A percentile compares a stretch with the other conserved stretches of the same genome.
phyloP scores from a whole-genome alignment of 2,329 filamentous ascomycete species.

The Aureobasidium sp. region DNA sequence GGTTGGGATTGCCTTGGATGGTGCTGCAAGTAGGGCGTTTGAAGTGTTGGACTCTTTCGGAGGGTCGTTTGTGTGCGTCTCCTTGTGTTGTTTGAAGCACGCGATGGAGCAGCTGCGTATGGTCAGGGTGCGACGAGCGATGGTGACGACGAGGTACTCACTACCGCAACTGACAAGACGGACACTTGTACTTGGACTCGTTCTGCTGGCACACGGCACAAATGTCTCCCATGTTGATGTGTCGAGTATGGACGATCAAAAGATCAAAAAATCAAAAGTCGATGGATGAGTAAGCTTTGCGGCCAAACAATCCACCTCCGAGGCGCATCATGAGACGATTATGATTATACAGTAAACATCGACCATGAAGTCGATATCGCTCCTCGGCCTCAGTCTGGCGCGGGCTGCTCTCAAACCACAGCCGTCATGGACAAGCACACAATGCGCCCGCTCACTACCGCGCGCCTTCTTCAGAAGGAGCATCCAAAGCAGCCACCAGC shows the following conservation, averaged over 20 bases:
- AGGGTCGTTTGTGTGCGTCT: conserved; percentile 23
- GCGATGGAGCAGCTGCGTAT: conserved; percentile 31
- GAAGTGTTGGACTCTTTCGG: neutral
- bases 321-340: conserved; percentile 14
- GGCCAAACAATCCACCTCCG: conserved; percentile 20
- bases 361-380: conserved; percentile 20
- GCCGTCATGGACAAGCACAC: conserved; percentile 33
- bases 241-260: neutral
- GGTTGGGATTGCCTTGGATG: neutral
- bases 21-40: neutral
- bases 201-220: conserved; percentile 40
- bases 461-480: conserved; percentile 23
- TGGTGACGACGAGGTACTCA: conserved; percentile 22
- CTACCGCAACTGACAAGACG: conserved; percentile 42
- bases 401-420: conserved; percentile 16
- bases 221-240: conserved; percentile 28
- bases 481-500: conserved; percentile 29
- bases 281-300: conserved; percentile 19
- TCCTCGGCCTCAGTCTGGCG: neutral
- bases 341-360: neutral
- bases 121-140: neutral
- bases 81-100: conserved; percentile 35
- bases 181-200: conserved; percentile 46
- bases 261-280: neutral
- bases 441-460: conserved; percentile 29